These are phyloP conservation scores for Priceomyces medius DNA, from an alignment of 805 yeast species.

Conservation along the genomic window DNA sequence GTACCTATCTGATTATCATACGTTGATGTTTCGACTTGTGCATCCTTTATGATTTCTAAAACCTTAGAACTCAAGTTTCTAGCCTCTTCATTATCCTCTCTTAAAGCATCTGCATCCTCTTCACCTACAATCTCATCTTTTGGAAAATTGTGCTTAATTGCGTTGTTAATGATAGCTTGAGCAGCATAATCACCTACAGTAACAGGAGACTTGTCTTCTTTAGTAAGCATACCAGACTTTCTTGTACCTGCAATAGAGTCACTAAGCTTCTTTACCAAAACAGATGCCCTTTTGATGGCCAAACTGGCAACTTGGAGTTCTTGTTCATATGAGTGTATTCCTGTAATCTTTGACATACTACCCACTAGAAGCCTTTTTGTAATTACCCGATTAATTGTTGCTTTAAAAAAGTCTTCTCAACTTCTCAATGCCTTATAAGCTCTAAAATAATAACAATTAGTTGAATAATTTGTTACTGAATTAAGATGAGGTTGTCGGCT, in stretches of 20 bases:
- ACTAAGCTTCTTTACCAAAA: slow-evolving; percentile 64
- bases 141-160: slow-evolving; percentile 78
- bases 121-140: slow-evolving; percentile 84
- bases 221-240: slow-evolving; percentile 62
- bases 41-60: slow-evolving; percentile 54
- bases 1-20: slow-evolving; percentile 36
- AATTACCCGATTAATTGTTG: neutral
- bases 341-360: neutral
- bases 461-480: too few relatives aligned
- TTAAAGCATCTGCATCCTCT: slow-evolving; percentile 76
- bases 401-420: too few relatives aligned
- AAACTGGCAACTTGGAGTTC: slow-evolving; percentile 81
- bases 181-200: slow-evolving; percentile 96
- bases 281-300: slow-evolving; percentile 87
- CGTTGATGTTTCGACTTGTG: slow-evolving; percentile 45
- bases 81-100: slow-evolving; percentile 40
- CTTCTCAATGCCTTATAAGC: neutral
- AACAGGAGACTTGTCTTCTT: slow-evolving; percentile 90
- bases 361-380: neutral
- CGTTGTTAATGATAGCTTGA: slow-evolving; percentile 87
- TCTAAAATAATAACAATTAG: too few relatives aligned
- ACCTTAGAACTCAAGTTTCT: slow-evolving; percentile 52
- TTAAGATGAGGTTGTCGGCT: too few relatives aligned
- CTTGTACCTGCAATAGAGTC: slow-evolving; percentile 50
- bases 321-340: slow-evolving; percentile 44